Percentiles rank a stretch among this genome's conserved stretches.
Conservation (phyloP, 805 yeast species). For the Candida nemodendra region DNA sequence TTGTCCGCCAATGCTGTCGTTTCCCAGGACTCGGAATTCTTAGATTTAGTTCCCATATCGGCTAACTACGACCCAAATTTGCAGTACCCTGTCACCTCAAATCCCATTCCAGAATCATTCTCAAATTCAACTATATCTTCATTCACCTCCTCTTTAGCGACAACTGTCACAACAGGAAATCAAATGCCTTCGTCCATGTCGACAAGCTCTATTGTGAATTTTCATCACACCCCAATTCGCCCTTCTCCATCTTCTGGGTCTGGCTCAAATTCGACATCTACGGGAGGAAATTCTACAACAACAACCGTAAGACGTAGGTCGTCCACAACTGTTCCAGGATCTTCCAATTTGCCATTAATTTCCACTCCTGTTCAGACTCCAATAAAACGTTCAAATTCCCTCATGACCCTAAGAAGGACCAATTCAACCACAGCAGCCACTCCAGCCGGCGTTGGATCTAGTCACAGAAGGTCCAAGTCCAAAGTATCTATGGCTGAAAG, state of each 20-base stretch:
- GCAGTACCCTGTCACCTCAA: slow-evolving; percentile 24
- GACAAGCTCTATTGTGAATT: slow-evolving; percentile 18
- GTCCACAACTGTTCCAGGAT: slow-evolving; percentile 6
- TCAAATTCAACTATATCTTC: slow-evolving; percentile 36
- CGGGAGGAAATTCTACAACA: neutral
- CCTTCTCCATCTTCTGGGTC: slow-evolving; percentile 10
- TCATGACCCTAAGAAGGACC: slow-evolving; percentile 25
- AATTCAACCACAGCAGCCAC: slow-evolving; percentile 7
- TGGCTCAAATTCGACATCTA: slow-evolving; percentile 1
- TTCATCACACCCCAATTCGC: slow-evolving; percentile 22
- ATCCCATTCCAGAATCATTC: slow-evolving; percentile 30
- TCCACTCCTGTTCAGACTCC: slow-evolving; percentile 27
- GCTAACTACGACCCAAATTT: slow-evolving; percentile 24
- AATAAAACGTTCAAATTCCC: slow-evolving; percentile 15
- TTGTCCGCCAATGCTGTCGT: neutral
- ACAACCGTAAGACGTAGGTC: slow-evolving; percentile 11
- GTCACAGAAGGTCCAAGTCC: slow-evolving; percentile 24
- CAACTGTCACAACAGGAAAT: slow-evolving; percentile 5
- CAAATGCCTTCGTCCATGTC: slow-evolving; percentile 18
- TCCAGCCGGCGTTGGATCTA: neutral
- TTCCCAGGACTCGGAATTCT: slow-evolving; percentile 17
- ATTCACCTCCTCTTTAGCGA: slow-evolving; percentile 21
- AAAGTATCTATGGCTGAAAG: slow-evolving; percentile 24
- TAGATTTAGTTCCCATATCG: slow-evolving; percentile 32
- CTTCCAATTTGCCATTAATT: slow-evolving; percentile 7